Evolutionary conservation across 2,329 filamentous ascomycete species (phyloP).

Genomic region (Neodidymelliopsis sp.): DNA sequence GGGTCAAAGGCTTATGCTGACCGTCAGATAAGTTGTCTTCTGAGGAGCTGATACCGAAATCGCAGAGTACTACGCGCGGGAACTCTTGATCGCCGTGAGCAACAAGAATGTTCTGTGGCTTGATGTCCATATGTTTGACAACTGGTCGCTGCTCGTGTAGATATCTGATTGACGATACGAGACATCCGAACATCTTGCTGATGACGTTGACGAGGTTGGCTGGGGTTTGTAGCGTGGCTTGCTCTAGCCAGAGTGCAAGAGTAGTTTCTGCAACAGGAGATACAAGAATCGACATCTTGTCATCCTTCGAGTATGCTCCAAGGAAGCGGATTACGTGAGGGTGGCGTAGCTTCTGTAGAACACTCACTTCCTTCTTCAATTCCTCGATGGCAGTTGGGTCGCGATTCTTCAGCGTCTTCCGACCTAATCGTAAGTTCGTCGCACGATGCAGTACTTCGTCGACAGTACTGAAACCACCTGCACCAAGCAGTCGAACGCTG

Average conservation of each 20-base stretch:
- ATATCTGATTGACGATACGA: constrained; percentile 45
- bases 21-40: constrained; percentile 26
- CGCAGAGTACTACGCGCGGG: constrained; percentile 47
- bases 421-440: constrained; percentile 43
- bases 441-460: constrained; percentile 47
- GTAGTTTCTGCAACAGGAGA: constrained; percentile 49
- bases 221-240: constrained; percentile 27
- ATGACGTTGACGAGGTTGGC: constrained; percentile 33
- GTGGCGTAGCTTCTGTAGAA: constrained; percentile 49
- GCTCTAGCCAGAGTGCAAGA: constrained; percentile 44
- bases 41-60: constrained; percentile 47
- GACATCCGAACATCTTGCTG: constrained; percentile 48
- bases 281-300: constrained; percentile 48
- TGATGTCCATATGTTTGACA: constrained; percentile 49
- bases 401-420: constrained; percentile 50
- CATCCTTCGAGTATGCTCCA: constrained; percentile 44
- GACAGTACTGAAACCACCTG: constrained; percentile 49
- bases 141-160: constrained; percentile 48
- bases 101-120: constrained; percentile 50
- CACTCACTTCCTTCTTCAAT: constrained; percentile 45
- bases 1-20: constrained; percentile 38
- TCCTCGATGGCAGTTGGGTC: constrained; percentile 41
- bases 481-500: constrained; percentile 46
- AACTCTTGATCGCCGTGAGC: constrained; percentile 38
- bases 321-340: constrained; percentile 50